Base-by-base conservation (phyloP, 331 rosid species). In the Quercus lobata region DNA sequence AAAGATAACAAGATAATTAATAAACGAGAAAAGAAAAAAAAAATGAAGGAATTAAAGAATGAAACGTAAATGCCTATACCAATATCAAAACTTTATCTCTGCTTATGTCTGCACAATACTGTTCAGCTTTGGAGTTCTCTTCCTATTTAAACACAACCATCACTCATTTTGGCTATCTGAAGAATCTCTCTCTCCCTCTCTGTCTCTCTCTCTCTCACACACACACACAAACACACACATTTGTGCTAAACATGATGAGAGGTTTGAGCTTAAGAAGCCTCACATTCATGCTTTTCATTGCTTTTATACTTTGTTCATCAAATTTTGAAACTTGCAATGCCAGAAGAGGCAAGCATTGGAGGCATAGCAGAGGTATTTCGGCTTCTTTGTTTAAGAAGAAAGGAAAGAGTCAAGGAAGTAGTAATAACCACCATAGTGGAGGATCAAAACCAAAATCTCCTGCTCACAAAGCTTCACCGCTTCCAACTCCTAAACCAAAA, bases 251-350 rank as follows among this genome's bases (percentile, higher is more conserved):
- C 73, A 96, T 91, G 98, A 81, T 91, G 98, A 81, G 87, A 32
- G 90, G 84, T 25, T 65, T 87, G 34, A 84, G 94, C 73, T 91
- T 90, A 61, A 88, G 83, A 87, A 78, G 86, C 76, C 77, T 89
- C 85, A 77, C 92, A 81, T 84, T 79, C 61, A 86, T 86, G 87
- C 18, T 91, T 71, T 22, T 88, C 21, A 32, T 93, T 72, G 85
- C 78, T 25, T 63, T 90, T 84, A 81, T 93, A 2, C 76, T 96
- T 46, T 96, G 97, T 94, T 91, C 86, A 63, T 83, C 88, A 3
- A 96, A 87, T 68, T 91, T 93, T 80, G 99, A 93, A 61, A 77
- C 83, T 62, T 93, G 98, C 94, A 87, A 86, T 91, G 99, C 91
- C 9, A 90, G 97, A 86, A 87, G 92, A 87, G 89, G 93, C 4